These are phyloP conservation scores for Macrolepiota dolichaula DNA, from an alignment of 768 basidiomycete genomes.

Conservation along the genomic window DNA sequence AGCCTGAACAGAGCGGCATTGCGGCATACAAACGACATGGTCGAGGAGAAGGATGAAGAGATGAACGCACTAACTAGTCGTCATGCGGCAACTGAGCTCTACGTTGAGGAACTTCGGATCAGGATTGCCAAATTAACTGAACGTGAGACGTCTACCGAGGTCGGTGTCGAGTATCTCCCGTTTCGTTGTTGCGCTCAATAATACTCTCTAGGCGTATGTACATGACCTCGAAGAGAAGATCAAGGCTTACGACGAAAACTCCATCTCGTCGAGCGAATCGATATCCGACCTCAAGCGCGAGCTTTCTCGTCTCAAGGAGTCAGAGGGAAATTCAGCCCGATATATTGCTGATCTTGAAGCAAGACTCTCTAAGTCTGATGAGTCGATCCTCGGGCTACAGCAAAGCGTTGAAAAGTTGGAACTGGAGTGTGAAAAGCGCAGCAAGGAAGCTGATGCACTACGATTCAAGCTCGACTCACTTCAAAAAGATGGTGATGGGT, in stretches of 20 bases:
- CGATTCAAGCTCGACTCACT: constrained; percentile 70
- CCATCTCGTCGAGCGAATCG: constrained; percentile 71
- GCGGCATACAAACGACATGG: constrained; percentile 87
- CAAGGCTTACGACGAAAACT: constrained; percentile 78
- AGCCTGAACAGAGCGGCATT: constrained; percentile 84
- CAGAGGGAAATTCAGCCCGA: constrained; percentile 64
- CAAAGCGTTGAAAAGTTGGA: constrained; percentile 76
- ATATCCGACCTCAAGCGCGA: constrained; percentile 84
- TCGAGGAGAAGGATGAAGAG: constrained; percentile 89
- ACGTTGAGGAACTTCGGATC: constrained; percentile 81
- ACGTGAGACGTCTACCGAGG: constrained; percentile 90
- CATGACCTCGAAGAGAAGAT: constrained; percentile 92
- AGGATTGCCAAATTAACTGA: constrained; percentile 82
- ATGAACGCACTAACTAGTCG: constrained; percentile 60
- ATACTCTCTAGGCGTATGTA: constrained; percentile 70
- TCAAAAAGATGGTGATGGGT: constrained; percentile 72
- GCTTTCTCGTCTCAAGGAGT: constrained; percentile 71
- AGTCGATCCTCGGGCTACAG: constrained; percentile 67
- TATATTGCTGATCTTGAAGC: constrained; percentile 88
- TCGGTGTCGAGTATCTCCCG: constrained; percentile 28
- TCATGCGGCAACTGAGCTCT: constrained; percentile 76
- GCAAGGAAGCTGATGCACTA: constrained; percentile 66
- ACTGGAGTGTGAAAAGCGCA: constrained; percentile 68
- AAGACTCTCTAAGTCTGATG: constrained; percentile 74
- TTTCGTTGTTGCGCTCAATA: constrained; percentile 14